A percentile compares a stretch with the other conserved stretches of the same genome.
phyloP scores from a whole-genome alignment of 352 stramenopile genomes.

The Phytophthora quininea region DNA sequence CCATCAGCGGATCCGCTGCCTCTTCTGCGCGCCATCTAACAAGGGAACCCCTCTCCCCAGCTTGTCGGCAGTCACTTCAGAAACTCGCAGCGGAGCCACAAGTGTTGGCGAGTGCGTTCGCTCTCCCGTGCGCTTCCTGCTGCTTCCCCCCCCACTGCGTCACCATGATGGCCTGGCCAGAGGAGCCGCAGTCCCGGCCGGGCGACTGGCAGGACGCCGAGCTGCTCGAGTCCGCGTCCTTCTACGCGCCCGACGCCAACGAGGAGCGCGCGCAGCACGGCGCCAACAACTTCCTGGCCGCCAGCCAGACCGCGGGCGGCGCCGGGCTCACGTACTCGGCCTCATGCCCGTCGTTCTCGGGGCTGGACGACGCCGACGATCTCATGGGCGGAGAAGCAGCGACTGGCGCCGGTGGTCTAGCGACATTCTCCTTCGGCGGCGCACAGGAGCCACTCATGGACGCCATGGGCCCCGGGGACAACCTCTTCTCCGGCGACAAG shows the following conservation, averaged over 20 bases:
- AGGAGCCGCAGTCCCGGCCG: conserved; percentile 29
- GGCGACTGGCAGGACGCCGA: conserved; percentile 30
- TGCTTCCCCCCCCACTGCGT: not conserved
- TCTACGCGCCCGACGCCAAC: conserved; percentile 16
- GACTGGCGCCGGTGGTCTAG: conserved; percentile 24
- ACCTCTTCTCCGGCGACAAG: conserved; percentile 35
- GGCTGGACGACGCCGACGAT: conserved; percentile 60
- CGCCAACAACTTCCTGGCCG: conserved; percentile 29
- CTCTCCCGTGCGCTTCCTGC: not conserved
- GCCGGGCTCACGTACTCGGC: conserved; percentile 64
- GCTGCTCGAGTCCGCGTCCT: conserved; percentile 32
- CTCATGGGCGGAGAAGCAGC: conserved; percentile 38
- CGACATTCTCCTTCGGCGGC: conserved; percentile 23
- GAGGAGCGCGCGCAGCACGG: conserved; percentile 42
- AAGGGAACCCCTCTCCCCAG: conserved; percentile 5
- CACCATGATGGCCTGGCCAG: conserved; percentile 45
- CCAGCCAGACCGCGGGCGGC: conserved; percentile 8
- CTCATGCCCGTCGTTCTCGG: conserved; percentile 78
- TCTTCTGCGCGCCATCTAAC: too few relatives aligned
- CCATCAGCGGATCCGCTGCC: too few relatives aligned
- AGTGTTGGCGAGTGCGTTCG: not conserved
- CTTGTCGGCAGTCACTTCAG: conserved; percentile 29
- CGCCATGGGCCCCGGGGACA: conserved; percentile 5
- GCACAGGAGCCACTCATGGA: conserved; percentile 38
- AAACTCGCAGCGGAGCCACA: conserved; percentile 23